phyloP scores from a whole-genome alignment of 2,329 filamentous ascomycete genomes.

The Claviceps lovelessii region DNA sequence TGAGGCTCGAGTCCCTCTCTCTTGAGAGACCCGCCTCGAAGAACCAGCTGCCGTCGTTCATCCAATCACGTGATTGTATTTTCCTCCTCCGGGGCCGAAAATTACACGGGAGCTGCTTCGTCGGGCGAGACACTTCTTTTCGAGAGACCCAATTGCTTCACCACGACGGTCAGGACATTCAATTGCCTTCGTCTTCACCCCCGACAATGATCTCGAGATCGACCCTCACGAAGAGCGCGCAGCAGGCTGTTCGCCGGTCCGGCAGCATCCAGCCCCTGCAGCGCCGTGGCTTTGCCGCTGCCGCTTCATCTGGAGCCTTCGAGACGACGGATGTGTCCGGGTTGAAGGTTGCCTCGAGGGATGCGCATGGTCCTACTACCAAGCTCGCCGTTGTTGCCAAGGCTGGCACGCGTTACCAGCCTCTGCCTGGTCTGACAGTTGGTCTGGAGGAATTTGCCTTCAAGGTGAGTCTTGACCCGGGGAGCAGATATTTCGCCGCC shows the following conservation, averaged over 20 bases:
- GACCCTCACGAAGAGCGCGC: constrained; percentile 42
- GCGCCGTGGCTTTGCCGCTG: constrained; percentile 44
- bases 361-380: constrained; percentile 75
- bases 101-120: constrained; percentile 29
- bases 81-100: constrained; percentile 23
- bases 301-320: constrained; percentile 60
- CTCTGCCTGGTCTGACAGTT: constrained; percentile 75
- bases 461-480: constrained; percentile 47
- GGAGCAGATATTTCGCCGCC: constrained; percentile 4
- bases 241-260: constrained; percentile 42
- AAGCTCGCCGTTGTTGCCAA: constrained; percentile 86
- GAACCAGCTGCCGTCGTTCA: neutral
- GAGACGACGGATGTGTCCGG: constrained; percentile 74
- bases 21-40: neutral
- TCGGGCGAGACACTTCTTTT: constrained; percentile 27
- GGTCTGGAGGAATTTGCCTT: constrained; percentile 93
- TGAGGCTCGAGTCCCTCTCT: neutral
- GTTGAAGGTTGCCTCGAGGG: constrained; percentile 84
- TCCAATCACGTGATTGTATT: constrained; percentile 22
- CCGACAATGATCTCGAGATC: constrained; percentile 50
- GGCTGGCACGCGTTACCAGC: constrained; percentile 86
- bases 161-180: constrained; percentile 31
- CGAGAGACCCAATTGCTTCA: constrained; percentile 23
- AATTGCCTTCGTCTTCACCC: constrained; percentile 42
- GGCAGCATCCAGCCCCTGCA: constrained; percentile 40